Conservation (phyloP, 2,329 filamentous ascomycete species). For the Scedosporium aurantiacum region DNA sequence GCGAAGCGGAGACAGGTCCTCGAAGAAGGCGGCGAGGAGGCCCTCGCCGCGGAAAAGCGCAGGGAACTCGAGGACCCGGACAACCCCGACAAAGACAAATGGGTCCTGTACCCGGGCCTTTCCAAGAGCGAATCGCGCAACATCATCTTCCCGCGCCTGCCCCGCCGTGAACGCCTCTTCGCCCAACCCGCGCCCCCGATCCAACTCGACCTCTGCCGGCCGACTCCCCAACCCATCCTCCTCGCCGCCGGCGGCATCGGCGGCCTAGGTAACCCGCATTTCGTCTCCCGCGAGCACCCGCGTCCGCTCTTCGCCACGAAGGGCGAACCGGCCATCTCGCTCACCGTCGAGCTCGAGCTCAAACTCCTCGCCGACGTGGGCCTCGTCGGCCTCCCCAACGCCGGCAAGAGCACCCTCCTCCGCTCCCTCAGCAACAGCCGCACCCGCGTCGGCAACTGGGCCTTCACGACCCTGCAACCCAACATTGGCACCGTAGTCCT, state of each 20-base stretch:
- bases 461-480: slow-evolving; percentile 88
- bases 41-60: slow-evolving; percentile 4
- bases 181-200: slow-evolving; percentile 65
- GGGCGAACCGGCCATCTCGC: slow-evolving; percentile 66
- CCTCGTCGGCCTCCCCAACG: slow-evolving; percentile 88
- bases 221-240: slow-evolving; percentile 73
- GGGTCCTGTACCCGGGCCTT: slow-evolving; percentile 76
- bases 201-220: slow-evolving; percentile 58
- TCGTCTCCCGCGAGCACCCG: slow-evolving; percentile 62
- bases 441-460: slow-evolving; percentile 86
- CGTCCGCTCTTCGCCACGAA: slow-evolving; percentile 81
- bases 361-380: slow-evolving; percentile 94
- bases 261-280: slow-evolving; percentile 88
- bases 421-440: slow-evolving; percentile 80
- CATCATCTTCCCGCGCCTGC: slow-evolving; percentile 38
- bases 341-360: slow-evolving; percentile 79
- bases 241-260: slow-evolving; percentile 81
- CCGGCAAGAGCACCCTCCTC: slow-evolving; percentile 87
- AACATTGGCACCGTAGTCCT: slow-evolving; percentile 94
- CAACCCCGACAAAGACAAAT: slow-evolving; percentile 38
- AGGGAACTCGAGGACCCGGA: slow-evolving; percentile 6
- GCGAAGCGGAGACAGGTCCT: slow-evolving; percentile 19
- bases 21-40: slow-evolving; percentile 21
- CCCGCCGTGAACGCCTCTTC: slow-evolving; percentile 40
- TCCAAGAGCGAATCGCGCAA: slow-evolving; percentile 54